These are phyloP conservation scores for Candida ovalis DNA, from an alignment of 805 yeast species.

Conservation along the genomic window DNA sequence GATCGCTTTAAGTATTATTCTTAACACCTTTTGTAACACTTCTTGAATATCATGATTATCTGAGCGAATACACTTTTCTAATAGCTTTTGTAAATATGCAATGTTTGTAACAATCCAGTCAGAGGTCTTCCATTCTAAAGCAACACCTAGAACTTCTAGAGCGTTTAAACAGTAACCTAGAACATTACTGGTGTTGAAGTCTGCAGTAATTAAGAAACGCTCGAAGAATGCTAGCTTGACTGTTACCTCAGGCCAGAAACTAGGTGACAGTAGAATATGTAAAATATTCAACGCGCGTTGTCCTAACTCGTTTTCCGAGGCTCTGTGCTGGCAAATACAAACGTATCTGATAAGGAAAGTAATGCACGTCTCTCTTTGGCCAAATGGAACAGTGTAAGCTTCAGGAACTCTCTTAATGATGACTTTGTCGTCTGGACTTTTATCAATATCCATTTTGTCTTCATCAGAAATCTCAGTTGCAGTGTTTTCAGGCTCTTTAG, in stretches of 20 bases:
- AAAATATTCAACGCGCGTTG: constrained; percentile 77
- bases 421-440: not conserved
- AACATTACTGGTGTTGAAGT: constrained; percentile 62
- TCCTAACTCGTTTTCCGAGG: constrained; percentile 79
- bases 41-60: constrained; percentile 87
- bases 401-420: constrained; percentile 19
- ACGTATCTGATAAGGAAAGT: constrained; percentile 85
- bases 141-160: constrained; percentile 80
- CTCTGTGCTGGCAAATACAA: constrained; percentile 80
- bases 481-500: constrained; percentile 1
- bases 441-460: constrained; percentile 23
- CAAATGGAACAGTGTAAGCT: constrained; percentile 60
- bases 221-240: constrained; percentile 87
- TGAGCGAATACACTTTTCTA: constrained; percentile 78
- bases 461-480: constrained; percentile 5
- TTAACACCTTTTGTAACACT: constrained; percentile 69
- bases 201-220: constrained; percentile 75
- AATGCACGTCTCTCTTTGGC: constrained; percentile 84
- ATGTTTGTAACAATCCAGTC: constrained; percentile 79
- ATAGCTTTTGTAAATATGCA: constrained; percentile 60
- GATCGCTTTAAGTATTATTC: constrained; percentile 65
- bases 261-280: constrained; percentile 65
- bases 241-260: constrained; percentile 84
- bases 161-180: constrained; percentile 86
- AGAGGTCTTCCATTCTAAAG: constrained; percentile 69